Conservation (phyloP, 768 basidiomycete species). For the Leccinum uliginosum region DNA sequence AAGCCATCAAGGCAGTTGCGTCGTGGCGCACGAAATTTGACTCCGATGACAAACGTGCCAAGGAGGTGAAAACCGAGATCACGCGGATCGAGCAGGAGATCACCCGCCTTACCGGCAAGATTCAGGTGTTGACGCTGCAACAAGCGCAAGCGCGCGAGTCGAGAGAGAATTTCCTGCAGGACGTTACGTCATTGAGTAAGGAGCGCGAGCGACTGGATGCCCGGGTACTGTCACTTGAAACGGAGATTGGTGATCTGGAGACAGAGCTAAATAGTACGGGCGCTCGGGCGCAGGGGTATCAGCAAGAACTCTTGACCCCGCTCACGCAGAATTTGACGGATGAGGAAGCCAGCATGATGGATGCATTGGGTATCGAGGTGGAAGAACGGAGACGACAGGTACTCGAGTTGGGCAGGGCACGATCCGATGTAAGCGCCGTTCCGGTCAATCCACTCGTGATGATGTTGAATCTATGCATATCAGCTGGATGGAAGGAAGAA, state of each 20-base stretch:
- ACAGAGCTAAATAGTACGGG: slow-evolving; percentile 61
- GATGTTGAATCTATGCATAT: background rate
- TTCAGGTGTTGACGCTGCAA: slow-evolving; percentile 66
- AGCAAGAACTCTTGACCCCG: slow-evolving; percentile 66
- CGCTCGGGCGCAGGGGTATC: slow-evolving; percentile 60
- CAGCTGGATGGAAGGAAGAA: slow-evolving; percentile 69
- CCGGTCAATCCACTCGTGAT: background rate
- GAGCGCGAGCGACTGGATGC: slow-evolving; percentile 70
- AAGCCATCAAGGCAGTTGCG: slow-evolving; percentile 74
- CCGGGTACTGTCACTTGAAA: slow-evolving; percentile 60
- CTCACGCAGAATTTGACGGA: slow-evolving; percentile 69
- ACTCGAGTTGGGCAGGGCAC: slow-evolving; percentile 60
- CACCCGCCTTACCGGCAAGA: slow-evolving; percentile 65
- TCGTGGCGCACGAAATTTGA: slow-evolving; percentile 73
- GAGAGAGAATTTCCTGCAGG: slow-evolving; percentile 62
- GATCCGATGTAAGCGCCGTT: slow-evolving; percentile 61
- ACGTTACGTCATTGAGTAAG: slow-evolving; percentile 51
- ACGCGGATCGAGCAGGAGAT: slow-evolving; percentile 80
- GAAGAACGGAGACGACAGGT: slow-evolving; percentile 70
- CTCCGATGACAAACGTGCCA: slow-evolving; percentile 55
- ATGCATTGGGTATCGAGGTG: slow-evolving; percentile 65
- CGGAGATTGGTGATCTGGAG: slow-evolving; percentile 65
- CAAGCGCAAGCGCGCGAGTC: slow-evolving; percentile 66
- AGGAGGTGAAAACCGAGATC: slow-evolving; percentile 73
- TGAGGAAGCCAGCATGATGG: slow-evolving; percentile 68